Evolutionary conservation across 305 asterid genomes (phyloP).

Genomic region (Fraxinus greggii): DNA sequence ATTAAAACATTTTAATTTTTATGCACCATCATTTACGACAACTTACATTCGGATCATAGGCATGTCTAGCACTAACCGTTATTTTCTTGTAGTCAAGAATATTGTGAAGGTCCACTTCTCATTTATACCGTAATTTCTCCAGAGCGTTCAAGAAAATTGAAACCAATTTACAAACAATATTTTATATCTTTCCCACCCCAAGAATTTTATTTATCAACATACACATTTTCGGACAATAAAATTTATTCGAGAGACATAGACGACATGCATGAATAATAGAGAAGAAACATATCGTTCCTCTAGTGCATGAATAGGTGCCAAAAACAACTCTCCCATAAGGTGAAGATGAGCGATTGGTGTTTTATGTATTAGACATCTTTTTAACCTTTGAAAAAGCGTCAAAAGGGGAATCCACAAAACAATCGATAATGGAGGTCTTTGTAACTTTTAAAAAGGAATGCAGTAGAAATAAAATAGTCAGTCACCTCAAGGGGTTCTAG

Average conservation of each 20-base stretch:
- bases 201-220: conserved; percentile 12
- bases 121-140: neutral
- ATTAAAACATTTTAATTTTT: neutral
- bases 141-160: neutral
- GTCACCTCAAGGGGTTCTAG: neutral
- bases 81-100: neutral
- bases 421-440: neutral
- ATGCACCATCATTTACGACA: neutral
- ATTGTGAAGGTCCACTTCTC: neutral
- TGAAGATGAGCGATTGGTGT: neutral
- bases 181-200: neutral
- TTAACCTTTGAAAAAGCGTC: neutral
- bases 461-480: neutral
- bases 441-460: neutral
- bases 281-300: neutral
- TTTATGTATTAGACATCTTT: neutral
- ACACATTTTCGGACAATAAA: neutral
- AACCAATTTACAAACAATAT: neutral
- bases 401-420: neutral
- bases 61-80: neutral
- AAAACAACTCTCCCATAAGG: neutral
- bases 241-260: neutral
- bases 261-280: neutral
- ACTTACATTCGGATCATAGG: neutral
- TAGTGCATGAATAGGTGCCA: neutral